Evolutionary conservation across 257 asterid species (phyloP).

Genomic region (Scutellaria minor): DNA sequence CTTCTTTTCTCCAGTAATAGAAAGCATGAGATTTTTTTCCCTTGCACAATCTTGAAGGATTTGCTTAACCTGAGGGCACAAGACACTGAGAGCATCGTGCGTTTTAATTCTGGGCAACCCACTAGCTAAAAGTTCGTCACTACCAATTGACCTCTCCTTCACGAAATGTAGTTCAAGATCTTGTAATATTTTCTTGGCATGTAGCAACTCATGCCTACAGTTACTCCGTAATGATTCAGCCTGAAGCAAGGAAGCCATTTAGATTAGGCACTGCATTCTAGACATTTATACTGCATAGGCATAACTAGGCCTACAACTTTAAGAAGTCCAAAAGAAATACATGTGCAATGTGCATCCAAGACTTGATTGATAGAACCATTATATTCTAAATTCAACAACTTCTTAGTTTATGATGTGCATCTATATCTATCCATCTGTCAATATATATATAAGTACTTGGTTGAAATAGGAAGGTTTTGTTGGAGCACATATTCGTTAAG

Average conservation of each 20-base stretch:
- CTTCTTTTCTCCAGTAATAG: slow-evolving; percentile 49
- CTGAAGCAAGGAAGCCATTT: slow-evolving; percentile 55
- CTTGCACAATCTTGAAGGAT: slow-evolving; percentile 64
- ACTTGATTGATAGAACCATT: not conserved
- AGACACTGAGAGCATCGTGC: slow-evolving; percentile 33
- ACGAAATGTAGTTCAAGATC: slow-evolving; percentile 43
- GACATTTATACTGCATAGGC: not conserved
- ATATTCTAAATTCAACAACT: not conserved
- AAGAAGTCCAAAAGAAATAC: not conserved
- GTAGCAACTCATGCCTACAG: slow-evolving; percentile 66
- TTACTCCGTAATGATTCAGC: slow-evolving; percentile 60
- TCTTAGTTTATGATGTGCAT: not conserved
- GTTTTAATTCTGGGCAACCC: slow-evolving; percentile 41
- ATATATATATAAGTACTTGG: no score
- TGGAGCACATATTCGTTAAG: not conserved
- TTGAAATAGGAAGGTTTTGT: not conserved
- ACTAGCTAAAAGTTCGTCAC: slow-evolving; percentile 33
- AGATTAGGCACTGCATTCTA: slow-evolving; percentile 30
- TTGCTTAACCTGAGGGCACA: slow-evolving; percentile 61
- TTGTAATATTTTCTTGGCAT: slow-evolving; percentile 55
- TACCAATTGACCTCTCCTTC: slow-evolving; percentile 39
- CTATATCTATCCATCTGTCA: not conserved
- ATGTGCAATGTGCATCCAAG: not conserved
- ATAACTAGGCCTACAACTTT: not conserved
- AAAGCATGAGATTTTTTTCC: slow-evolving; percentile 49